phyloP scores from a whole-genome alignment of 225 moss, liverwort and hornwort species.

The Polytrichum formosum region DNA sequence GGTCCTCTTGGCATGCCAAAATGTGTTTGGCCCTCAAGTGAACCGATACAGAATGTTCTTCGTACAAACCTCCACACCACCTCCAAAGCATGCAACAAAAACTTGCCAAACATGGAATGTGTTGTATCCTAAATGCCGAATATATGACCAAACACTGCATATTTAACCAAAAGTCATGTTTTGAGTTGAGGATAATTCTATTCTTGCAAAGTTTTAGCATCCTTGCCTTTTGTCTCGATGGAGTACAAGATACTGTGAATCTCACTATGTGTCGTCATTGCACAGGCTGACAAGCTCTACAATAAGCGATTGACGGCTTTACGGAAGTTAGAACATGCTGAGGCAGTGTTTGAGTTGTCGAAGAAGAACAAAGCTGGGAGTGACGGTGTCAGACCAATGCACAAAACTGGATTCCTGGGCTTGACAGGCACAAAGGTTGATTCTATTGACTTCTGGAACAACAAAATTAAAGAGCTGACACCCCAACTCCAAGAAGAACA shows the following conservation, averaged over 20 bases:
- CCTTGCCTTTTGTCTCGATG: neutral
- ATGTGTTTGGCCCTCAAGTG: too few species aligned
- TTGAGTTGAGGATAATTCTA: neutral
- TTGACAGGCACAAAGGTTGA: conserved; percentile 39
- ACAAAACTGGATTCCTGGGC: conserved; percentile 37
- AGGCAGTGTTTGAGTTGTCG: conserved; percentile 58
- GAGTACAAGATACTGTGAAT: neutral
- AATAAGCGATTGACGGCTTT: conserved; percentile 48
- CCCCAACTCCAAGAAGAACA: conserved; percentile 43
- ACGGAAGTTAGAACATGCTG: conserved; percentile 71
- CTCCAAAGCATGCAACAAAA: too few species aligned
- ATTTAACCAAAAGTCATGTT: too few species aligned
- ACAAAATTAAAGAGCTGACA: conserved; percentile 13
- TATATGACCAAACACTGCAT: too few species aligned
- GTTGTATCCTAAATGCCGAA: too few species aligned
- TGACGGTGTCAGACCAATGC: conserved; percentile 37
- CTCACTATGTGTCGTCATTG: neutral
- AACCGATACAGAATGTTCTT: too few species aligned
- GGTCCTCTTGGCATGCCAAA: too few species aligned
- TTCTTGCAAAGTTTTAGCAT: neutral
- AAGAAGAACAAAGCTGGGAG: conserved; percentile 22
- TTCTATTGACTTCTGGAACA: conserved; percentile 39
- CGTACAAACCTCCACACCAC: too few species aligned
- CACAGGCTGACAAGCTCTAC: conserved; percentile 58
- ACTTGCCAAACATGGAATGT: too few species aligned